Evolutionary conservation across 441 rosid species (phyloP), one percentile per base, ranked within the genome.

Genomic region (Populus hybrid): DNA sequence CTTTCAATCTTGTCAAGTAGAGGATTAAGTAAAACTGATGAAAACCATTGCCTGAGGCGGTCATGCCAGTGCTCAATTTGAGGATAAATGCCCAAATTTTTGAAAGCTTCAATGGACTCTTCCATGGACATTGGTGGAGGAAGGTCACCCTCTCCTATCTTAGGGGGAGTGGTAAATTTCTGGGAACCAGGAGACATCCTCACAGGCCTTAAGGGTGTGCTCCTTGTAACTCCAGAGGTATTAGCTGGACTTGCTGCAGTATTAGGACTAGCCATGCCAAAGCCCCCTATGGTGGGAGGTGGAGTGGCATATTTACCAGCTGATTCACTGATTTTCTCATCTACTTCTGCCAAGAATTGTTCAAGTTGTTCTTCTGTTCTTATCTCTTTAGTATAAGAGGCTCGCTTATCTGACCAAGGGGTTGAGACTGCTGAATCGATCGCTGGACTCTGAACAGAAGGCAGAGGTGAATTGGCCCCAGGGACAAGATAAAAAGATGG

Each of bases 161-260:
- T 94, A 42, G 97, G 97, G 64, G 99, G 97, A 74, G 99, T 93
- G 38, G 90, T 87, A 85, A 91, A 93, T 80, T 95, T 95, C 85
- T 94, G 98, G 69, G 93, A 93, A 79, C 94, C 89, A 74, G 98
- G 99, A 87, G 99, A 95, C 97, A 95, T 90, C 88, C 98, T 90
- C 78, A 95, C 98, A 69, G 91, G 88, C 84, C 98, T 88, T 84
- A 92, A 81, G 70, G 99, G 99, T 40, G 97, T 92, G 78, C 89
- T 92, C 84, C 98, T 90, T n/a, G 91, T 79, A 82, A 92, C 88
- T 82, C 97, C 97, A 85, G 97, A 88, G 73, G 93, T 82, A 81
- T 86, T 89, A 81, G 89, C 88, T 64, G 97, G 90, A 81, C 90
- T 89, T 78, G 88, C 87, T 84, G 88, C 82, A n/a, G 90, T 85